Evolutionary conservation across 148 eudicot species (phyloP), one percentile per base, ranked within the genome.

Genomic region (Gaultheria prostrata): DNA sequence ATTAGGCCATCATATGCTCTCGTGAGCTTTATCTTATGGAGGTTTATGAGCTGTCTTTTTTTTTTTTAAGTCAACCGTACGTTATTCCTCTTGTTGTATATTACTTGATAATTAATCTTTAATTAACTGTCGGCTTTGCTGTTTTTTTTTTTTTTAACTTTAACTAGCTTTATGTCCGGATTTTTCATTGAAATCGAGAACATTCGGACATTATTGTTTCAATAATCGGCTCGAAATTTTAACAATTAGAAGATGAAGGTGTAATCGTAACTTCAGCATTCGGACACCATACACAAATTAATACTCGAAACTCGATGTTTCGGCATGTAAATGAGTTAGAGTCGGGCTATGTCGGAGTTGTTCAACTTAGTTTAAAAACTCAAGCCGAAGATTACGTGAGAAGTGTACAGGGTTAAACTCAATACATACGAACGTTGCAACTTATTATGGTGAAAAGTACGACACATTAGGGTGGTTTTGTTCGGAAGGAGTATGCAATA

Each of bases 21-120:
- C 82, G 76, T 83, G 84, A 80, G 89, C 87, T 85, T 83, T 83
- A 85, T 85, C 87, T 76, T 67, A 63, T 56, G 51, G 20, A 70
- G 28, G 48, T 39, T 33, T 80, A 82, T 87, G 87, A 87, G 89
- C 87, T 84, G 89, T 82, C 14, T 65, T 43, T 11, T 18, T 39
- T 43, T 14, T 72, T 32, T 14, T 10, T 3, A 83, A 80, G 89
- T 87, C 89, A 85, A 85, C 87, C 48, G 67, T 85, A 49, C n/a
- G 71, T 80, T 81, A 71, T 84, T 80, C 77, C 32, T 30, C 56
- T 81, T 54, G 9, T 84, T 84, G 43, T 82, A 77, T 78, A 20
- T 56, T 21, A 3, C 65, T 46, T 48, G 8, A 65, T 61, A 59
- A 7, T 61, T 21, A 28, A 1, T 65, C 30, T 17, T 74, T 72